Base-by-base conservation (phyloP, 2,329 filamentous ascomycete genomes). In the Alternaria conjuncta region DNA sequence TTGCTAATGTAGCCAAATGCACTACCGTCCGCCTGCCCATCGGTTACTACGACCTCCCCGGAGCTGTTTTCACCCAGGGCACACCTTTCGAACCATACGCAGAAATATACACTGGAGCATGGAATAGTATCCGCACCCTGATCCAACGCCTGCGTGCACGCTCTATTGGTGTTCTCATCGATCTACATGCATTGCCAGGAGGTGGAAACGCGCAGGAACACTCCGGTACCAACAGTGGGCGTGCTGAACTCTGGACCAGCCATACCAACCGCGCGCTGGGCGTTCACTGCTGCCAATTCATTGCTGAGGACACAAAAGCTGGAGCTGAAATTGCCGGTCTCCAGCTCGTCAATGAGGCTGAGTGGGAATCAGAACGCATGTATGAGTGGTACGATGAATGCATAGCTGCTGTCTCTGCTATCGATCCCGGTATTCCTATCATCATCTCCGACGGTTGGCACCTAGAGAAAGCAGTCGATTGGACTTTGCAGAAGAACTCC, bases 401-500 rank as follows among this genome's bases (percentile, higher is more conserved):
- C 20, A 80, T 88, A 43, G 71, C 73, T 11, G 81, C 82, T 18
- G 77, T 87, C 23, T 80, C 79, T 4, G 72, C 72, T 7, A 81
- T 88, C 49, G 85, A 89, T 70, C 53, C 78, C 3, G 81, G 73
- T 3, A 78, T 89, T 50, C 86, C 86, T 0, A 75, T 89, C 18
- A 86, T 88, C 67, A 84, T 89, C 64, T 87, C 84, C 7, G 87
- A 89, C 70, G 87, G 80, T 2, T 89, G 87, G 86, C 82, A 88
- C 69, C 74, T 88, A 13, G 65, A 69, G 0, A 76, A 78, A 23
- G 82, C 83, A 3, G 65, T 86, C 23, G 72, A 79, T 9, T 89
- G 86, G 79, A 77, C 74, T 4, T 75, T 80, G 21, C 71, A 71
- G 9, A 83, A 82, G 66, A 84, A 83, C 63, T 69, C 76, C 9